Evolutionary conservation across 805 yeast genomes (phyloP), one percentile per base, ranked within the genome.

Genomic region (Metschnikowia shivogae): DNA sequence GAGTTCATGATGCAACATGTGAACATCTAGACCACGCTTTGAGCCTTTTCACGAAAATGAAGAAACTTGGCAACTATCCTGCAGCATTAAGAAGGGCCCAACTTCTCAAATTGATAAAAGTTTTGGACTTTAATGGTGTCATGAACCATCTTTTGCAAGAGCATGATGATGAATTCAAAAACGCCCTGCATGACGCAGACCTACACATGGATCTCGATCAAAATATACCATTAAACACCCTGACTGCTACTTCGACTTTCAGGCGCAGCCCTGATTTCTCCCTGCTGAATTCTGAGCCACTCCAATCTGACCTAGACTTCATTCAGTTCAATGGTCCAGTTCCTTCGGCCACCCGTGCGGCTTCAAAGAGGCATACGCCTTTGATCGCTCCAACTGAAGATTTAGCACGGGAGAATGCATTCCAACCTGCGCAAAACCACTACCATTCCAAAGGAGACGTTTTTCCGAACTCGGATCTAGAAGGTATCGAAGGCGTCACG

Each of bases 1-100:
- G 95, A 6, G 84, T 85, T 6, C 88, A 85, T 58, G 87, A 84
- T 22, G 87, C 86, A 26, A 84, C 92, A 0, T 68, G 74, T 38
- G 81, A 76, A 36, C 88, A 84, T 58, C 63, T 86, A 43, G 90
- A 85, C 59, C 89, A 84, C 60, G 86, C 92, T 0, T 65, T 86
- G 34, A 68, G 64, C 8, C 77, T 85, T 5, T 84, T 86, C 54
- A 83, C 88, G 3, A 80, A 76, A 55, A 86, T 86, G 93, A 77
- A 85, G 56, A 80, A 79, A 45, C 64, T 85, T 40, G 93, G 93
- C 1, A 86, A 86, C 58, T 84, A 84, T 58, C 92, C 93, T 1
- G 92, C 93, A 0, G 85, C 86, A 6, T 62, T 84, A 22, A 72
- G 92, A 58, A 68, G 89, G 45, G 87, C 84, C 0, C 95, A 86